These are phyloP conservation scores for Echria macrotheca DNA, from an alignment of 495 filamentous ascomycete genomes.

Conservation along the genomic window DNA sequence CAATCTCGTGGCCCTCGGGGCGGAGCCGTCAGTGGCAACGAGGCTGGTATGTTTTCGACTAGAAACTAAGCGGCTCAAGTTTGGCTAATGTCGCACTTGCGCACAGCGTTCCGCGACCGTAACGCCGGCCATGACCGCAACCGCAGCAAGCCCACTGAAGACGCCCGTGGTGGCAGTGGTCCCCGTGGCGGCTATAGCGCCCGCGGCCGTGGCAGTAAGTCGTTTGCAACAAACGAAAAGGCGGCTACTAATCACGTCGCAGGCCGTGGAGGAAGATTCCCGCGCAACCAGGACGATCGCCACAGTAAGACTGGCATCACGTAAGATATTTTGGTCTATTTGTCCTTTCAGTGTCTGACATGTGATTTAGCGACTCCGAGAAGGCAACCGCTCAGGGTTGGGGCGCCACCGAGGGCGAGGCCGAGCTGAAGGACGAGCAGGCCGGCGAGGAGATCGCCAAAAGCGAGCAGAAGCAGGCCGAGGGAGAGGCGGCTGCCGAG, in stretches of 20 bases:
- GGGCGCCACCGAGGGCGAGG: constrained; percentile 74
- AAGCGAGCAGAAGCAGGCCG: constrained; percentile 61
- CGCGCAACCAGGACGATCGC: constrained; percentile 66
- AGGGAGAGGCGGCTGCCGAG: constrained; percentile 36
- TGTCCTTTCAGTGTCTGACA: constrained; percentile 19
- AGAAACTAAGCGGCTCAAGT: neutral
- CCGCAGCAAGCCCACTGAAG: constrained; percentile 73
- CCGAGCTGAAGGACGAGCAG: constrained; percentile 81
- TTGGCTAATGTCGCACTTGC: constrained; percentile 11
- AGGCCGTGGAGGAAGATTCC: constrained; percentile 43
- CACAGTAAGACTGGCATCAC: constrained; percentile 68
- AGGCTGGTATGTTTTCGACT: constrained; percentile 58
- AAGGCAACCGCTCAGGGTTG: constrained; percentile 91
- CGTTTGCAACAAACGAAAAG: neutral
- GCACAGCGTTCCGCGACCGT: constrained; percentile 82
- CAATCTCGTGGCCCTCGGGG: constrained; percentile 47
- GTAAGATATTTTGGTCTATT: constrained; percentile 42
- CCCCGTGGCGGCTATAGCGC: constrained; percentile 49
- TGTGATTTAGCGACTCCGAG: constrained; percentile 56
- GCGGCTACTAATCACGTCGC: constrained; percentile 8
- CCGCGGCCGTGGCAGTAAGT: constrained; percentile 54
- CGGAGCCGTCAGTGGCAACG: constrained; percentile 62
- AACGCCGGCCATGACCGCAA: constrained; percentile 77
- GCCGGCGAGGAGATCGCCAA: constrained; percentile 82
- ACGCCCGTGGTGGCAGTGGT: constrained; percentile 50